Evolutionary conservation across 768 basidiomycete genomes (phyloP).

Genomic region (Pleurotus citrinopileatus): DNA sequence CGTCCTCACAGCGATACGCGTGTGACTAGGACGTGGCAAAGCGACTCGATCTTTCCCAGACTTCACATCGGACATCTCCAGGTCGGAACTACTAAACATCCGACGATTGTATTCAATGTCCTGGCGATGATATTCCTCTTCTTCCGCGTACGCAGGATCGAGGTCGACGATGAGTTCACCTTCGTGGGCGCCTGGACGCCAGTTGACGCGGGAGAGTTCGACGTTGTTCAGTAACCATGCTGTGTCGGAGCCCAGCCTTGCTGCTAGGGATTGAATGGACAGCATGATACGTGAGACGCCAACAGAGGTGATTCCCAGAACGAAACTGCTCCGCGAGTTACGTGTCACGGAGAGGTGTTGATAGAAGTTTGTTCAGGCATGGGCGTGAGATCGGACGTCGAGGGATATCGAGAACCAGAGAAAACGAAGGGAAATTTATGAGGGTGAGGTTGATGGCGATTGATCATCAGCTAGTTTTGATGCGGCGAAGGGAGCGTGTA

Average conservation of each 20-base stretch:
- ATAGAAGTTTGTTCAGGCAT: not conserved
- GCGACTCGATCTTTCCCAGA: not conserved
- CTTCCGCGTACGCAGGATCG: constrained; percentile 13
- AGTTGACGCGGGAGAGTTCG: constrained; percentile 41
- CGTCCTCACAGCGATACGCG: constrained; percentile 1
- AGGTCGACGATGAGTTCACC: constrained; percentile 36
- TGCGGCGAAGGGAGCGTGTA: not conserved
- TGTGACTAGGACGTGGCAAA: not conserved
- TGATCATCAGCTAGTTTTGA: not conserved
- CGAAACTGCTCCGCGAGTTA: too few species aligned
- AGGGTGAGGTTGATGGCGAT: not conserved
- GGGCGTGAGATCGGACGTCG: not conserved
- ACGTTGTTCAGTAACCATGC: constrained; percentile 42
- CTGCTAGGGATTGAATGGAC: constrained; percentile 39
- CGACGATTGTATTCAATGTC: constrained; percentile 4
- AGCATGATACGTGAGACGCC: constrained; percentile 37
- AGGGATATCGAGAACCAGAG: not conserved
- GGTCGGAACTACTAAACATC: not conserved
- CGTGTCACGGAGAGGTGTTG: too few species aligned
- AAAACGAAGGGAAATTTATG: not conserved
- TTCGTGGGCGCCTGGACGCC: constrained; percentile 30
- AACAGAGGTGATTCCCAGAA: constrained; percentile 22
- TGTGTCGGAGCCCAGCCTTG: constrained; percentile 35
- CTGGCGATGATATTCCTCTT: constrained; percentile 9
- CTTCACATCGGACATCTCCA: constrained; percentile 9